Evolutionary conservation across 345 rosid species (phyloP).

Genomic region (Linum trigynum): DNA sequence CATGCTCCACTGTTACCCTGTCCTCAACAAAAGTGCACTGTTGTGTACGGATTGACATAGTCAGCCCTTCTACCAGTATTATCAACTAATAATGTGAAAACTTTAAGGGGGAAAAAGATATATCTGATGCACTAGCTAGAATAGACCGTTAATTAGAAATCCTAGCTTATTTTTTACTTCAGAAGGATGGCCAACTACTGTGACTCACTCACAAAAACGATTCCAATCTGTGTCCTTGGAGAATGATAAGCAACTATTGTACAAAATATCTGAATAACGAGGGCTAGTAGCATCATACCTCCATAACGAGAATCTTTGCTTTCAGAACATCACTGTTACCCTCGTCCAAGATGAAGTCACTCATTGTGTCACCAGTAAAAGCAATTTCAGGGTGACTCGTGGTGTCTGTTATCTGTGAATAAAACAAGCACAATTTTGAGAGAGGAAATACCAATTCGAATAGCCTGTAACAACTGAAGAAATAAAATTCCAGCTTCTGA

Average conservation of each 20-base stretch:
- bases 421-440: constrained; percentile 16
- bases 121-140: no score
- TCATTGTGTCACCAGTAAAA: constrained; percentile 87
- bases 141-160: no score
- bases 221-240: no score
- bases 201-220: no score
- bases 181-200: no score
- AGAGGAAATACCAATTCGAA: constrained; percentile 1
- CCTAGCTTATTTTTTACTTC: no score
- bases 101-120: neutral
- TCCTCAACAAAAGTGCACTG: constrained; percentile 81
- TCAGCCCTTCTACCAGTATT: neutral
- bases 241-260: no score
- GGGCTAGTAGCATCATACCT: constrained; percentile 34
- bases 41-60: neutral
- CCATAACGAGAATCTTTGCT: constrained; percentile 81
- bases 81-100: neutral
- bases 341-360: constrained; percentile 64
- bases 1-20: constrained; percentile 61
- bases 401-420: constrained; percentile 64
- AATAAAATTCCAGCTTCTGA: neutral
- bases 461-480: neutral
- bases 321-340: constrained; percentile 57
- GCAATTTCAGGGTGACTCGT: constrained; percentile 68
- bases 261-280: neutral